Percentiles rank a stretch among this genome's conserved stretches.
phyloP scores from a whole-genome alignment of 164 flowering plant species.

The Annona squamosa region DNA sequence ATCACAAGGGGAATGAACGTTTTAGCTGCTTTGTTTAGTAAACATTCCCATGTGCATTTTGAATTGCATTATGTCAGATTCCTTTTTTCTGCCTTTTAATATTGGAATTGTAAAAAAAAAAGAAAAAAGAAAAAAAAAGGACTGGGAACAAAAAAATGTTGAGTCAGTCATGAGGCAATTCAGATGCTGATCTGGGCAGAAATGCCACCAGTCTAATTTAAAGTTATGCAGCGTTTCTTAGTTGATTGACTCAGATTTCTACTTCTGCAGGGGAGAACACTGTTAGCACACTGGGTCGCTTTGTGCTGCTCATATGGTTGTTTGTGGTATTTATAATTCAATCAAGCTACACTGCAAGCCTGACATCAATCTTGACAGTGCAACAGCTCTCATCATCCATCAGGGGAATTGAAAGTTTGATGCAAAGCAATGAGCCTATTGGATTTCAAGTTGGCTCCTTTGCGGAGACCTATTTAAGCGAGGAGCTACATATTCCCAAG shows the following conservation, averaged over 20 bases:
- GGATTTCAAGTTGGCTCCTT: constrained; percentile 55
- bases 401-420: constrained; percentile 45
- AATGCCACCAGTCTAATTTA: neutral
- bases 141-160: no score
- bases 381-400: constrained; percentile 38
- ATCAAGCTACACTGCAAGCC: constrained; percentile 37
- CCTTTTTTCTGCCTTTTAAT: neutral
- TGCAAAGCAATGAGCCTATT: constrained; percentile 27
- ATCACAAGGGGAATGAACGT: neutral
- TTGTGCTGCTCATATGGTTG: constrained; percentile 32
- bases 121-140: no score
- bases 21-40: neutral
- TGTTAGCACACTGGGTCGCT: constrained; percentile 29
- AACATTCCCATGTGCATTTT: neutral
- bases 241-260: neutral
- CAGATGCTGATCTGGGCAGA: neutral
- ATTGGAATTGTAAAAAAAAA: neutral
- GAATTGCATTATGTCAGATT: neutral
- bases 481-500: constrained; percentile 34
- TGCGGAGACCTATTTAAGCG: constrained; percentile 33
- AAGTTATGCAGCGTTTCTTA: neutral
- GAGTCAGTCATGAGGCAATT: neutral
- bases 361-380: constrained; percentile 41
- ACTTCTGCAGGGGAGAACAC: constrained; percentile 30
- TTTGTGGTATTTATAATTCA: constrained; percentile 35